phyloP scores from a whole-genome alignment of 352 stramenopile genomes.

The Phytophthora cajani region DNA sequence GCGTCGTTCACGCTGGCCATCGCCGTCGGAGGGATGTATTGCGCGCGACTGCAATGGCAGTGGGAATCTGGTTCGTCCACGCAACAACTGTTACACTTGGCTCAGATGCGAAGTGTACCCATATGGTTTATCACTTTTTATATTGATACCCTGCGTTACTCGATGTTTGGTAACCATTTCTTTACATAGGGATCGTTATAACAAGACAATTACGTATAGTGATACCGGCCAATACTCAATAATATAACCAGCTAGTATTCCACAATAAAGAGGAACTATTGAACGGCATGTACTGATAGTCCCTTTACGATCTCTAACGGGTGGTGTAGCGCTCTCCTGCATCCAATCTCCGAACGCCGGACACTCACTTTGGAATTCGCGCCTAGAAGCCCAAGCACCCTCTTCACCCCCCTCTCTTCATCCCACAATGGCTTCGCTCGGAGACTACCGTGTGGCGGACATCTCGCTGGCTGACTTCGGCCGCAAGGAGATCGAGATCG shows the following conservation, averaged over 20 bases:
- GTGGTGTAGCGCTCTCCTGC: conserved; percentile 32
- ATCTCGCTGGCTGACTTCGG: conserved; percentile 98
- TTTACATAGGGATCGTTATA: neutral
- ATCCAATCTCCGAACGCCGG: neutral
- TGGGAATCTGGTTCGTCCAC: neutral
- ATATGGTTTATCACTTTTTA: neutral
- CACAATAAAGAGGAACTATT: neutral
- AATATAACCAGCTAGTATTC: neutral
- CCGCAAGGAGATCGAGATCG: conserved; percentile 98
- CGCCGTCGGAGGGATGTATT: neutral
- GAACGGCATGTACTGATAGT: conserved; percentile 11
- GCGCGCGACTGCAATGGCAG: neutral
- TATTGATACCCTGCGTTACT: neutral
- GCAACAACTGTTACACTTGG: no score
- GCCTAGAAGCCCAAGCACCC: neutral
- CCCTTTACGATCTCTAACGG: conserved; percentile 14
- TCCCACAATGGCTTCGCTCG: conserved; percentile 61
- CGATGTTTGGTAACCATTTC: neutral
- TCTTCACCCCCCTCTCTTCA: neutral
- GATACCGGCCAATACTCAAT: neutral
- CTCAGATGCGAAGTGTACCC: neutral
- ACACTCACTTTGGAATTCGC: neutral
- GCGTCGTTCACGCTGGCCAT: neutral
- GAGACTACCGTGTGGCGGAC: conserved; percentile 93
- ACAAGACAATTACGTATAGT: neutral